Evolutionary conservation across 148 eudicot species (phyloP).

Genomic region (Pharnaceum exiguum): DNA sequence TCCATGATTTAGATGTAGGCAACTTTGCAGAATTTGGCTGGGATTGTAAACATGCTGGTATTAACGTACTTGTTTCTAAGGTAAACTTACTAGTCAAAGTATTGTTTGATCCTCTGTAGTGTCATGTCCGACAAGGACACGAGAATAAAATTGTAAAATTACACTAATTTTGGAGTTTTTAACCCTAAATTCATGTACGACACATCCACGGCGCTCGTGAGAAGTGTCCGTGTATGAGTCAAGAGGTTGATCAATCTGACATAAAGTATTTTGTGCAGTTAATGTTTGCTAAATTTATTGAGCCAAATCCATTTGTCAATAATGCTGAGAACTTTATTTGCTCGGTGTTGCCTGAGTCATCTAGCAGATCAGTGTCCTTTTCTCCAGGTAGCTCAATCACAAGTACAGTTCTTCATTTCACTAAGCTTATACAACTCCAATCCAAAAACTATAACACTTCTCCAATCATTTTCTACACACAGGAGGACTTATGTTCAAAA

Average conservation of each 20-base stretch:
- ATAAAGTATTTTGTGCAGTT: slow-evolving; percentile 15
- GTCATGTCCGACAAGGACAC: too few relatives aligned
- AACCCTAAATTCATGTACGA: too few relatives aligned
- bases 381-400: slow-evolving; percentile 22
- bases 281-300: slow-evolving; percentile 11
- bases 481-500: slow-evolving; percentile 55
- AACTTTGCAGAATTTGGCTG: slow-evolving; percentile 58
- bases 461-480: background rate
- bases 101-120: background rate
- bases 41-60: slow-evolving; percentile 70
- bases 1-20: slow-evolving; percentile 19
- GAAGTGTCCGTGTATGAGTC: too few relatives aligned
- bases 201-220: too few relatives aligned
- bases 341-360: slow-evolving; percentile 58
- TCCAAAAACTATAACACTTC: too few relatives aligned
- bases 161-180: too few relatives aligned
- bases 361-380: slow-evolving; percentile 32
- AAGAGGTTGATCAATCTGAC: too few relatives aligned
- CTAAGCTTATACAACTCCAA: background rate
- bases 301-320: slow-evolving; percentile 26
- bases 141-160: too few relatives aligned
- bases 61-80: slow-evolving; percentile 60
- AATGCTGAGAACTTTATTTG: slow-evolving; percentile 49
- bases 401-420: background rate
- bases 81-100: slow-evolving; percentile 13